phyloP scores from a whole-genome alignment of 139 green algal species.

The Picochlorum costavermella region DNA sequence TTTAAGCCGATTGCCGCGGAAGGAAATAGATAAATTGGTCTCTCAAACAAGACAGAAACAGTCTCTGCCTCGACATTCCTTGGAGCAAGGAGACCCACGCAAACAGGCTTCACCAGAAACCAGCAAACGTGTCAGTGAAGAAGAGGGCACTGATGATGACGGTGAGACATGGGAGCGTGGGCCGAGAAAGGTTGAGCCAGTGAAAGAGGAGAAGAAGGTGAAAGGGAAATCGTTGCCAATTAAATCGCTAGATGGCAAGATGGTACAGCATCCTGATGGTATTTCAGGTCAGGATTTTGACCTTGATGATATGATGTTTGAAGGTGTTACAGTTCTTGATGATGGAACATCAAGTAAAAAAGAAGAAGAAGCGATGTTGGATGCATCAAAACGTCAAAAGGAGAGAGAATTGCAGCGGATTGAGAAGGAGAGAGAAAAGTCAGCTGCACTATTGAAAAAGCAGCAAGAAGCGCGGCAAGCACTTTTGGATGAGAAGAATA shows the following conservation, averaged over 20 bases:
- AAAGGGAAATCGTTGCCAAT: slow-evolving; percentile 32
- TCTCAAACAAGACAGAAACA: slow-evolving; percentile 6
- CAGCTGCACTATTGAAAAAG: not conserved
- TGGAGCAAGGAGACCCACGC: not conserved
- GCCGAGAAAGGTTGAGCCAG: not conserved
- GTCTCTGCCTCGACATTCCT: not conserved
- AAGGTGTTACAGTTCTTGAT: slow-evolving; percentile 7
- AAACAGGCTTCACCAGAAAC: slow-evolving; percentile 2
- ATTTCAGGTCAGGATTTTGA: not conserved
- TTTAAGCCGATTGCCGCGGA: slow-evolving; percentile 21
- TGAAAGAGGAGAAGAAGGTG: not conserved
- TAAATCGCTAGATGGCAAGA: slow-evolving; percentile 39
- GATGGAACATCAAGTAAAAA: slow-evolving; percentile 8
- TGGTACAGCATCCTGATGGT: slow-evolving; percentile 18
- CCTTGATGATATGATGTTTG: not conserved
- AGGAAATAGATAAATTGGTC: slow-evolving; percentile 4
- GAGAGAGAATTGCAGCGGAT: not conserved
- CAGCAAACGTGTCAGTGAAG: not conserved
- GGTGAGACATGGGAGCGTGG: not conserved
- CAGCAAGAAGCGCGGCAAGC: slow-evolving; percentile 2
- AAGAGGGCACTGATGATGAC: slow-evolving; percentile 4
- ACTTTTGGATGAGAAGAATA: not conserved
- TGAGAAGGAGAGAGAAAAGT: slow-evolving; percentile 9
- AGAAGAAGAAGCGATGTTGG: not conserved
- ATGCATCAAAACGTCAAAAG: not conserved